Evolutionary conservation across 1,284 basidiomycete species (phyloP).

Genomic region (Fomitopsis pinicola): DNA sequence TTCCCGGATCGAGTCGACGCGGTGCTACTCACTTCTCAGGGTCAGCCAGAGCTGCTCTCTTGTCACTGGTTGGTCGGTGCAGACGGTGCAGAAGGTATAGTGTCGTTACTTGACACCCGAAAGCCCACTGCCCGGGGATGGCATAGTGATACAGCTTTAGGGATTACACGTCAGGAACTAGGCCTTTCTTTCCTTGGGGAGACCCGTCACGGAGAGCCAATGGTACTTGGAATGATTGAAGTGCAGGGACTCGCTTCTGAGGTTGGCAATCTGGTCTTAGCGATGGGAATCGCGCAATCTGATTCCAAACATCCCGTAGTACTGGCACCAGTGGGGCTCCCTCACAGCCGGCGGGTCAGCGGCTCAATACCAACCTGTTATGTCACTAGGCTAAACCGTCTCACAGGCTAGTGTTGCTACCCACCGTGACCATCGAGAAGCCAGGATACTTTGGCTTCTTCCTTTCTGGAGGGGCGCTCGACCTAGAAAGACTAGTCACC

Average conservation of each 20-base stretch:
- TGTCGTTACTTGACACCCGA: neutral
- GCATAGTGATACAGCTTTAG: constrained; percentile 9
- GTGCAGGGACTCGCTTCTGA: constrained; percentile 17
- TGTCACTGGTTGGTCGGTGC: constrained; percentile 27
- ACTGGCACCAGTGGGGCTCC: constrained; percentile 20
- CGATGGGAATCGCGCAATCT: neutral
- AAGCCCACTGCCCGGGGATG: too few species aligned
- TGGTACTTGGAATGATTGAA: constrained; percentile 27
- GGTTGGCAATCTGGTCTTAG: constrained; percentile 13
- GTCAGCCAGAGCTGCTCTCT: constrained; percentile 6
- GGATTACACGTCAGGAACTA: constrained; percentile 24
- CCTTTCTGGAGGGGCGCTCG: neutral
- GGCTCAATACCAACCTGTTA: too few species aligned
- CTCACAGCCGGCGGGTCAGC: neutral
- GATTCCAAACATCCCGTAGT: neutral
- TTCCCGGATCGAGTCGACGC: constrained; percentile 16
- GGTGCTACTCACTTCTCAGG: constrained; percentile 2
- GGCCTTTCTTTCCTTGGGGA: constrained; percentile 29
- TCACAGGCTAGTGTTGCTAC: neutral
- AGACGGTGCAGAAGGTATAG: constrained; percentile 30
- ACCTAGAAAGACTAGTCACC: neutral
- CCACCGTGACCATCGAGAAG: constrained; percentile 4
- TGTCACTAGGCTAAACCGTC: too few species aligned
- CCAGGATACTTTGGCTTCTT: neutral
- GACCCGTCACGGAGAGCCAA: constrained; percentile 15